These are phyloP conservation scores for Solanum ossicruentum DNA, from an alignment of 257 asterid genomes.

Conservation along the genomic window DNA sequence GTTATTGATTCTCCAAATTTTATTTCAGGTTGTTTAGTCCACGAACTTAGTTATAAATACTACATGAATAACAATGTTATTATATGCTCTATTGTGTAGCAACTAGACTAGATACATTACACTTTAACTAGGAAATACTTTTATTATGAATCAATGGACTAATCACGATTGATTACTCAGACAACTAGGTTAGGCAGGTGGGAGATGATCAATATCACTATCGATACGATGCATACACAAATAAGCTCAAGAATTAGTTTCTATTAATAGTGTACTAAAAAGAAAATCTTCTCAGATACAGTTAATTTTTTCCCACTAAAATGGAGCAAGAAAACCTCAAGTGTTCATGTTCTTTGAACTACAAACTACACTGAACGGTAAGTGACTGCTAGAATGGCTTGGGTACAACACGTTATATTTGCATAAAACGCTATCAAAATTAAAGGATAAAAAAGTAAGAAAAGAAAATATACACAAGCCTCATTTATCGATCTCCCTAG, in stretches of 20 bases:
- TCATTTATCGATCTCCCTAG: neutral
- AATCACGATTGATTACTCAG: neutral
- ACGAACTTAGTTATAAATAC: neutral
- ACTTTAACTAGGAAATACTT: too few species aligned
- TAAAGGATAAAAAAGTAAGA: neutral
- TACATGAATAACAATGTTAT: too few species aligned
- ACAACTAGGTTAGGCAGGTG: neutral
- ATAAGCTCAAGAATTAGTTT: too few species aligned
- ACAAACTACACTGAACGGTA: neutral
- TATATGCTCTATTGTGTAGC: too few species aligned
- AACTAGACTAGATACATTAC: neutral
- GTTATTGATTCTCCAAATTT: too few species aligned
- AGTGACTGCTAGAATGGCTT: neutral
- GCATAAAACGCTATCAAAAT: neutral
- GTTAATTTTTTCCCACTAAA: neutral
- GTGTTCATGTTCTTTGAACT: neutral
- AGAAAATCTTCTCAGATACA: neutral
- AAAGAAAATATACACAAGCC: neutral
- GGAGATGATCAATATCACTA: neutral
- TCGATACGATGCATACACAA: neutral
- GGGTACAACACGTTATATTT: neutral
- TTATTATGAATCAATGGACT: too few species aligned
- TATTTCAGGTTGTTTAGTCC: neutral
- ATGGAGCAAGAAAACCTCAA: neutral
- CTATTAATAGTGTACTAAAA: too few species aligned